These are phyloP conservation scores for Tetrahymena thermophila DNA, from an alignment of 73 alveolate species.

Conservation along the genomic window DNA sequence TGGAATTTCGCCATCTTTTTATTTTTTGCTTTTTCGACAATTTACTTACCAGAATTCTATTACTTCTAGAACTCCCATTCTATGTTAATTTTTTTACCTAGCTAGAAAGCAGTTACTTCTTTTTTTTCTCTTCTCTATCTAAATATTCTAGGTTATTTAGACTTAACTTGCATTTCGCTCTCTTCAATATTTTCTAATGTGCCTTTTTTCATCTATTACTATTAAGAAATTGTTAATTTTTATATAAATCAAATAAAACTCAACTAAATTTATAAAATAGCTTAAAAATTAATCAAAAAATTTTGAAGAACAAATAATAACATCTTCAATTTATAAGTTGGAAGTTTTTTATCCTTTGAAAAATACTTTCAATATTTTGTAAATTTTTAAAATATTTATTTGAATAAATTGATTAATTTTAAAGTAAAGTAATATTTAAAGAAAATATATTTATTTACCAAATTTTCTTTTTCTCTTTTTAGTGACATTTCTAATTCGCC, in stretches of 20 bases:
- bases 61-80: background rate
- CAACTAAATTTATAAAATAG: no score
- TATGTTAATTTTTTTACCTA: background rate
- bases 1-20: constrained; percentile 18
- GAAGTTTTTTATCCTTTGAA: no score
- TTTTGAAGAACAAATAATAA: no score
- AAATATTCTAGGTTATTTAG: background rate
- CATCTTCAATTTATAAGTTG: no score
- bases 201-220: background rate
- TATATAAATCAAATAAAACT: no score
- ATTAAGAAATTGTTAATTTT: no score
- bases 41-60: background rate
- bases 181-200: background rate
- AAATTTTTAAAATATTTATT: no score
- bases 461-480: background rate
- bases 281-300: no score
- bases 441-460: no score
- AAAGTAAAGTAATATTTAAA: no score
- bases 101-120: background rate
- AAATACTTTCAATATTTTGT: no score
- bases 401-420: no score
- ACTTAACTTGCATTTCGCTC: background rate
- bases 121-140: background rate
- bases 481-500: background rate
- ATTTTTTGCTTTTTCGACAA: constrained; percentile 9